phyloP scores from a whole-genome alignment of 352 stramenopile species.

The Lagenidium giganteum region DNA sequence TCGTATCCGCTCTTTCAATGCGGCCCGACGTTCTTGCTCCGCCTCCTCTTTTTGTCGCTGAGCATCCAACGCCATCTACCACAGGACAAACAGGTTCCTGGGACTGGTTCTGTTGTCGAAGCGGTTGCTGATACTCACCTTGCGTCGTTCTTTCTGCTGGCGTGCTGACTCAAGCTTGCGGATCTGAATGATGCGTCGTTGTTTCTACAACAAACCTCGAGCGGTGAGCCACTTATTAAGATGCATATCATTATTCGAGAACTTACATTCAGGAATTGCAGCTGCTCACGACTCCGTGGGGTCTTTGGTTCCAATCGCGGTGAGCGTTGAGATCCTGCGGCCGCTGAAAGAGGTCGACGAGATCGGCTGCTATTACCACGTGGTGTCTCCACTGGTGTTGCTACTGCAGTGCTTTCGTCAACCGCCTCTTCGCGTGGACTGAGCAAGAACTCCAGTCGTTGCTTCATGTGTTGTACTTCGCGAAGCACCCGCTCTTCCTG shows the following conservation, averaged over 20 bases:
- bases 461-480: constrained; percentile 46
- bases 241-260: background rate
- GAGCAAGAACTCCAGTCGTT: constrained; percentile 25
- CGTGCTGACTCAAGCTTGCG: constrained; percentile 38
- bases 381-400: background rate
- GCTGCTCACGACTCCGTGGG: constrained; percentile 36
- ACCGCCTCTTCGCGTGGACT: background rate
- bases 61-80: constrained; percentile 29
- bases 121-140: constrained; percentile 20
- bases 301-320: constrained; percentile 10
- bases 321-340: constrained; percentile 1
- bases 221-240: background rate
- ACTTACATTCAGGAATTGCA: constrained; percentile 41
- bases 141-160: constrained; percentile 42
- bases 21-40: constrained; percentile 20
- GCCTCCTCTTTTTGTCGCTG: constrained; percentile 42
- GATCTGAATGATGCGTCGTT: constrained; percentile 36
- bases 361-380: background rate
- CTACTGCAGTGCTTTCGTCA: background rate
- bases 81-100: background rate
- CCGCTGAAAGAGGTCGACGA: constrained; percentile 9
- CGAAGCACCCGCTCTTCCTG: constrained; percentile 51
- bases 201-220: constrained; percentile 24
- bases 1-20: constrained; percentile 43
- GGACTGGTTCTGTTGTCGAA: background rate